Evolutionary conservation across 495 filamentous ascomycete genomes (phyloP), one percentile per base, ranked within the genome.

Genomic region (Aspergillus incahuasiensis): DNA sequence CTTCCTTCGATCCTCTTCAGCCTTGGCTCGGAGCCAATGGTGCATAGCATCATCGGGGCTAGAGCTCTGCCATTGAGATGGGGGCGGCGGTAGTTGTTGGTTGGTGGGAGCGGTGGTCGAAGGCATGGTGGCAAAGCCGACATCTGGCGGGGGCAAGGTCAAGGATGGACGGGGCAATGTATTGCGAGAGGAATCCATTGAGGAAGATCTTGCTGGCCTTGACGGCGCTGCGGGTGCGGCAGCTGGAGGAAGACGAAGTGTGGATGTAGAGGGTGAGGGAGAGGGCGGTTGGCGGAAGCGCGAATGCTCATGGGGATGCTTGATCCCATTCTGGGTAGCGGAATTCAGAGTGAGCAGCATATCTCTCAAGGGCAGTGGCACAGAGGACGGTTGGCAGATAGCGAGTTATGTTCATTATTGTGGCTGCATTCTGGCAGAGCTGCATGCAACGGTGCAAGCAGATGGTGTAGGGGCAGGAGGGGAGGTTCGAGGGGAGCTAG

Each of bases 1-100:
- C 65, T 77, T 88, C 62, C 87, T 82, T 57, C 82, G 82, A 56
- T 94, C 90, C 60, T 96, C 92, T 70, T 97, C 92, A 2, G 83
- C 78, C 72, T 89, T 95, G 13, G 91, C 88, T 45, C 80, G 67
- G 3, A 96, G 77, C 90, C 89, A 97, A 56, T 79, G 83, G 54
- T 85, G 83, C 86, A 91, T 87, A 19, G 86, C 81, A 32, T 92
- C 87, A 58, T 96, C 91, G 32, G 84, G 80, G 54, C 79, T 81
- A 28, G 84, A 80, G 54, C 79, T 81, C 63, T 88, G 84, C 80
- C 87, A 90, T 74, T 82, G 81, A 41, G 79, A 69, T 9, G 91
- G 88, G 13, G 90, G 82, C 13, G 84, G 79, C 11, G 89, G 89
- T 43, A 94, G 74, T 41, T 81, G 71, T 49, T 68, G 63, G 24